These are phyloP conservation scores for Blastobotrys americana DNA, from an alignment of 805 yeast genomes.

Conservation along the genomic window DNA sequence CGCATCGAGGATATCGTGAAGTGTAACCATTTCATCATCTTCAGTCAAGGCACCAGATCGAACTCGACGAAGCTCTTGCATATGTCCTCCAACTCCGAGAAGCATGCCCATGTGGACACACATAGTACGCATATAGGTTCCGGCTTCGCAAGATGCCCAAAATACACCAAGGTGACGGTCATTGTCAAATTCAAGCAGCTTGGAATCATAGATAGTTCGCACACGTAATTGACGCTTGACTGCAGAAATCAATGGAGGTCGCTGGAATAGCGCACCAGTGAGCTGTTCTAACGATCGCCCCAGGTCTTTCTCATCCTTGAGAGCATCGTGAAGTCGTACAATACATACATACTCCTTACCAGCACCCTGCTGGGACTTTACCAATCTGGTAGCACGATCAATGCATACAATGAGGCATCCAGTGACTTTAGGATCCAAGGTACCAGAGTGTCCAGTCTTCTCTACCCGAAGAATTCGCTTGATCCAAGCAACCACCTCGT, in stretches of 20 bases:
- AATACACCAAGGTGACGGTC: conserved; percentile 95
- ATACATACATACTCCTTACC: conserved; percentile 99
- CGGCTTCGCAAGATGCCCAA: conserved; percentile 99
- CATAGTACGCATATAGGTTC: conserved; percentile 98
- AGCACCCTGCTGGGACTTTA: conserved; percentile 98
- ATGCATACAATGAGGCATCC: conserved; percentile 98
- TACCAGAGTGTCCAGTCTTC: conserved; percentile 98
- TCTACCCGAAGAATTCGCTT: conserved; percentile 92
- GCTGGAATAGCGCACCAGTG: conserved; percentile 98
- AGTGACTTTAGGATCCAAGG: conserved; percentile 97
- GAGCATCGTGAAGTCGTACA: conserved; percentile 88
- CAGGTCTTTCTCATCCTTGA: conserved; percentile 83
- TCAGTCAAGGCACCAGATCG: conserved; percentile 95
- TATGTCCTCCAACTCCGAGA: conserved; percentile 97
- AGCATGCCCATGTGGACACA: conserved; percentile 99
- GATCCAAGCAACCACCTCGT: conserved; percentile 99
- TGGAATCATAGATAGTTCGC: conserved; percentile 94
- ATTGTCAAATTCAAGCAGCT: conserved; percentile 91
- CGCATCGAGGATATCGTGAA: conserved; percentile 96
- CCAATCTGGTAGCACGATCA: conserved; percentile 96
- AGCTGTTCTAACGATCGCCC: conserved; percentile 83
- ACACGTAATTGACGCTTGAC: conserved; percentile 98
- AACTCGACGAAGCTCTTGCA: conserved; percentile 99
- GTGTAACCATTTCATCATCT: conserved; percentile 83
- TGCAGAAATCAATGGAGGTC: conserved; percentile 98